These are phyloP conservation scores for Diplotaxis tenuifolia DNA, from an alignment of 345 rosid species.

Conservation along the genomic window DNA sequence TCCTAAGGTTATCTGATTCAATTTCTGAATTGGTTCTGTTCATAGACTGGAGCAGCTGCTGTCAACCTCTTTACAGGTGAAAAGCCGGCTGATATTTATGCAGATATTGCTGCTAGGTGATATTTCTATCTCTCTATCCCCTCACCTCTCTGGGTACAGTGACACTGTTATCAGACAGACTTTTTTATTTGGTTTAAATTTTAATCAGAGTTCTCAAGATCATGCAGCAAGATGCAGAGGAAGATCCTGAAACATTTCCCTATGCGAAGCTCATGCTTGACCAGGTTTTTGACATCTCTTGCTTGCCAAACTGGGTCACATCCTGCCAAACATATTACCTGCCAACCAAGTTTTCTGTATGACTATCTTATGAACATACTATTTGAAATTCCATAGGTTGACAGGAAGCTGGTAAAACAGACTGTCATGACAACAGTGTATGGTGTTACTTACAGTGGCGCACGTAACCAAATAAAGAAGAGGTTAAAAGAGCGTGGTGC, in stretches of 20 bases:
- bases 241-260: constrained; percentile 62
- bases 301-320: constrained; percentile 15
- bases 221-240: constrained; percentile 68
- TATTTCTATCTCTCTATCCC: constrained; percentile 19
- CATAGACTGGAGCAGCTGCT: constrained; percentile 76
- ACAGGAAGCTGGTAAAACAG: constrained; percentile 94
- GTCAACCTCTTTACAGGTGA: constrained; percentile 87
- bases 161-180: constrained; percentile 4
- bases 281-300: constrained; percentile 55
- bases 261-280: constrained; percentile 63
- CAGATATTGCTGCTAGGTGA: constrained; percentile 88
- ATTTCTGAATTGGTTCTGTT: neutral
- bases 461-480: constrained; percentile 90
- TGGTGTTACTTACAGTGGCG: constrained; percentile 93
- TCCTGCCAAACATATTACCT: constrained; percentile 7
- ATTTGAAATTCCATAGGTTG: constrained; percentile 60
- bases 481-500: constrained; percentile 77
- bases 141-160: constrained; percentile 1
- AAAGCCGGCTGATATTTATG: constrained; percentile 91
- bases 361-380: constrained; percentile 6
- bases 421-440: constrained; percentile 99
- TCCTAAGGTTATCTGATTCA: neutral
- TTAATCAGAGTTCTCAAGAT: constrained; percentile 76
- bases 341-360: neutral
- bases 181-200: constrained; percentile 15